Evolutionary conservation across 768 basidiomycete species (phyloP), one percentile per base, ranked within the genome.

Genomic region (Stropharia rugosoannulata): DNA sequence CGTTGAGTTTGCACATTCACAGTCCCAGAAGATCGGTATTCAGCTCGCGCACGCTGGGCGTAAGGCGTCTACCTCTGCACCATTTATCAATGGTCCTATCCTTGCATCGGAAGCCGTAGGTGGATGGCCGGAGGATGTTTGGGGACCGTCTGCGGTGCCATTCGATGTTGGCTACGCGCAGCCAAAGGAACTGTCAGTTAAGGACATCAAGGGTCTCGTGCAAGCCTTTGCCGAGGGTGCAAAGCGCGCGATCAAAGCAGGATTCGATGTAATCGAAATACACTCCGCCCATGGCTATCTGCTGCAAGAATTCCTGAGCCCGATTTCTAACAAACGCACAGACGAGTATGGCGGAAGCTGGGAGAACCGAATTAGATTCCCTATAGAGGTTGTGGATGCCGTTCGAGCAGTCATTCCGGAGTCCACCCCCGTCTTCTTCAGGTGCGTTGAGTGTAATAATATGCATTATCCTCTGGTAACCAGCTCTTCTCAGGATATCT

Each of bases 11-110:
- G 86, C 86, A n/a, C 86, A 89, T 64, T 81, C 83, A 1, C 85
- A 87, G 60, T 80, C 76, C 46, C 83, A 87, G 64, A 84, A 85
- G 48, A 80, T 91, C 18, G 90, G 75, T 8, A 85, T 91, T 52
- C 91, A 93, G 60, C 78, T 92, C 13, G 85, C 80, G 0, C 90
- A 93, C 59, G 86, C 88, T 0, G 90, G 90, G 0, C 76, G 89
- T n/a, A 92, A 91, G 66, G 87, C 82, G 0, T 84, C 83, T 7
- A 83, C 78, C 0, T 66, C 80, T 15, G 79, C 83, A 0, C 86
- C 87, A 0, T 91, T 87, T 85, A 64, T 87, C 32, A 51, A 70
- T 32, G 57, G 57, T 13, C 19, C 36, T 12, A 67, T 9, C 49
- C 62, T 55, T 12, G 80, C 80, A 5, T 60, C 66, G 1, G 69